Base-by-base conservation (phyloP, 306 rosid genomes). In the Dryas alaskensis region DNA sequence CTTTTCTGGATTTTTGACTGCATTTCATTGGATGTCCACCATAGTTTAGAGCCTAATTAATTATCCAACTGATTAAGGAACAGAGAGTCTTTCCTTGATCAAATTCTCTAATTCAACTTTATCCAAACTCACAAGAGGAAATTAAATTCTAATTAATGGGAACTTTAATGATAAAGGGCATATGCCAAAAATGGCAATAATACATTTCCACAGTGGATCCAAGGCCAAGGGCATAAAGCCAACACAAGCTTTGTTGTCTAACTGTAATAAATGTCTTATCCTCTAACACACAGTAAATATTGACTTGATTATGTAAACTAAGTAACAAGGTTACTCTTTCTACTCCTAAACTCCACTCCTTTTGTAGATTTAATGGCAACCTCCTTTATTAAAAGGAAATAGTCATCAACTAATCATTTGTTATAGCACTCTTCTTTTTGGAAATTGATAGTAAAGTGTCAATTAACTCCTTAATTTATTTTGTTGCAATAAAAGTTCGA, bases 1-100 rank as follows among this genome's bases (percentile, higher is more conserved):
- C 73, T 8, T 69, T 40, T 10, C 43, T 46, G 12, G n/a, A 55
- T 13, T 71, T 71, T 58, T 57, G 75, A 45, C 75, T 25, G 55
- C 75, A 4, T 25, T 58, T 46, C 67, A 1, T 45, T 71, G 57
- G 57, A 63, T 17, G 14, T 4, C 43, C 55, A 10, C 37, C 57
- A 4, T 45, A 9, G 58, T 25, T 46, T 27, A 46, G 25, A 45
- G 76, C 37, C 8, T 64, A 61, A 2, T n/a, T 8, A 49, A 25
- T 57, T 58, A 72, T 72, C 67, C 67, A 25, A 58, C 27, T 14
- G 14, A 58, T 14, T 2, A 27, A 45, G 13, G 47, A 10, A n/a
- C 4, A 19, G 9, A 10, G 44, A 4, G 27, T 43, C 19, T 45
- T 70, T 55, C n/a, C 63, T 55, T 19, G 9, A 57, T 55, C 4